phyloP scores from a whole-genome alignment of 768 basidiomycete genomes.

The Flagelloscypha sp. region DNA sequence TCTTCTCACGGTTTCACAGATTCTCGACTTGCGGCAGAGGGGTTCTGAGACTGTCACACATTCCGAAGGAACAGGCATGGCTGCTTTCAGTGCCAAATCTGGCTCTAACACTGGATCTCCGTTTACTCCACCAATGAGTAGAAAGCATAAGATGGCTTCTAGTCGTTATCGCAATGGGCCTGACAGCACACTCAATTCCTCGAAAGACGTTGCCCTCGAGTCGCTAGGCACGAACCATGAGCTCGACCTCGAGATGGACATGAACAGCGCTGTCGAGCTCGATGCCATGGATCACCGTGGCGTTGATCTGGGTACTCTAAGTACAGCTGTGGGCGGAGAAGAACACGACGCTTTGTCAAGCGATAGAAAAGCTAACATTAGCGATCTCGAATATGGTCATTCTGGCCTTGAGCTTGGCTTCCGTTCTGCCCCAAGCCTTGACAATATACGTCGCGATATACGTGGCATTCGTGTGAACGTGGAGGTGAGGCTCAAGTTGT shows the following conservation, averaged over 20 bases:
- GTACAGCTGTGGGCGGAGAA: conserved; percentile 43
- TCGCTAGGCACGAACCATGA: conserved; percentile 54
- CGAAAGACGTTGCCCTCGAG: conserved; percentile 56
- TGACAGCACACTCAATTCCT: conserved; percentile 47
- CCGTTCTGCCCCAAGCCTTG: conserved; percentile 23
- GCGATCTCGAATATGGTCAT: too few relatives aligned
- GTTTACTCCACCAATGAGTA: conserved; percentile 41
- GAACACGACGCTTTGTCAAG: conserved; percentile 37
- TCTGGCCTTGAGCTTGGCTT: conserved; percentile 46
- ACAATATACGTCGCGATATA: conserved; percentile 21
- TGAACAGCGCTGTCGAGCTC: conserved; percentile 47
- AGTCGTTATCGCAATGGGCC: conserved; percentile 32
- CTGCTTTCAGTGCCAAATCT: conserved; percentile 59
- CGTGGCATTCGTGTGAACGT: conserved; percentile 53
- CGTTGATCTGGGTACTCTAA: conserved; percentile 41
- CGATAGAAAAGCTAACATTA: conserved; percentile 16
- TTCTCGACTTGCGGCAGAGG: conserved; percentile 75
- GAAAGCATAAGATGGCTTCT: conserved; percentile 29
- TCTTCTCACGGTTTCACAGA: conserved; percentile 31
- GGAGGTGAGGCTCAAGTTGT: too few relatives aligned
- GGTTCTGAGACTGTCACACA: conserved; percentile 72
- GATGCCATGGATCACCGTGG: conserved; percentile 46
- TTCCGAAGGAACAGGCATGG: conserved; percentile 63
- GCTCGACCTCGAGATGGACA: conserved; percentile 38
- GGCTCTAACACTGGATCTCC: conserved; percentile 44